phyloP scores from a whole-genome alignment of 2,329 filamentous ascomycete species.

The Colletotrichum coccodes region DNA sequence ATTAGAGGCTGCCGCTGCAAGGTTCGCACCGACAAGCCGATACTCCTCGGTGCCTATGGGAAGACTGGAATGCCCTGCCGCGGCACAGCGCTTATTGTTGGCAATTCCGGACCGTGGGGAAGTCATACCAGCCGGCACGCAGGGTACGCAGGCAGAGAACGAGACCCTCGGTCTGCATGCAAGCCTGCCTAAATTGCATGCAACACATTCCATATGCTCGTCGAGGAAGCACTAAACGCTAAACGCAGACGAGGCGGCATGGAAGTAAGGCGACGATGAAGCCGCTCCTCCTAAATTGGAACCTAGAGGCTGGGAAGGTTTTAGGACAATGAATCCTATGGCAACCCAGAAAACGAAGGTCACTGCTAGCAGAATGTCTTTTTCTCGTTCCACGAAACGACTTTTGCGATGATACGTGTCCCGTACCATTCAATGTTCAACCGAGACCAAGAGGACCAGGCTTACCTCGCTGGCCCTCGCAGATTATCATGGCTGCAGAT shows the following conservation, averaged over 20 bases:
- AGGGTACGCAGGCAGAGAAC: background rate
- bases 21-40: slow-evolving; percentile 18
- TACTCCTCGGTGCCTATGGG: background rate
- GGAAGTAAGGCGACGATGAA: no score
- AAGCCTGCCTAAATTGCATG: no score
- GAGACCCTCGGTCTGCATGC: background rate
- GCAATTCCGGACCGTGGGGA: no score
- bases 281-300: background rate
- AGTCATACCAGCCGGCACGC: background rate
- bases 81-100: slow-evolving; percentile 1
- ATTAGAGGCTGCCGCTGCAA: background rate
- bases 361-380: no score
- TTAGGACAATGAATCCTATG: no score
- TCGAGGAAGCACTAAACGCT: background rate
- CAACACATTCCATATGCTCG: background rate
- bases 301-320: background rate
- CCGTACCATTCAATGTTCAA: no score
- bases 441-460: no score
- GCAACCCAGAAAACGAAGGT: no score
- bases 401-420: no score
- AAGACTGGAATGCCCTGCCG: background rate
- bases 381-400: no score
- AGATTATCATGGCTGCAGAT: no score
- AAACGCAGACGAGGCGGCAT: background rate
- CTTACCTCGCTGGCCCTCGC: no score